These are phyloP conservation scores for Mimosa bimucronata DNA, from an alignment of 306 rosid genomes.

Conservation along the genomic window DNA sequence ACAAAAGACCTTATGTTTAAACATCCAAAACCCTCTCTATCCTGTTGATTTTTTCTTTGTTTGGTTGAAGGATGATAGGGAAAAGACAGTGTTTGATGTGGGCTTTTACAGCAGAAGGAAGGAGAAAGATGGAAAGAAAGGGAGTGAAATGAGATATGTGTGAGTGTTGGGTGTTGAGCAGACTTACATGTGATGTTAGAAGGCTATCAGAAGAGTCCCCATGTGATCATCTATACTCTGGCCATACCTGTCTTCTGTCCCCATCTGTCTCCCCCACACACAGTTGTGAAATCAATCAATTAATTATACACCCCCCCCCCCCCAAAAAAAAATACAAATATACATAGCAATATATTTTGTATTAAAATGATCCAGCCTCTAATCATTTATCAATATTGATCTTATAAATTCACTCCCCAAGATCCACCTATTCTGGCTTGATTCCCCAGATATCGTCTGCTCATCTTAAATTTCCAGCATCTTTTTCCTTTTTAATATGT, in stretches of 20 bases:
- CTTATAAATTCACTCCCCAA: conserved; percentile 16
- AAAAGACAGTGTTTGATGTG: neutral
- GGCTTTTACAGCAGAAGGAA: neutral
- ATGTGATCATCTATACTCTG: conserved; percentile 61
- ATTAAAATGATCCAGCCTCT: neutral
- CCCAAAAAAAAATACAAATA: too few species aligned
- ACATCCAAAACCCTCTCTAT: too few species aligned
- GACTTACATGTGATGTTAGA: conserved; percentile 45
- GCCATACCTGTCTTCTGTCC: conserved; percentile 37
- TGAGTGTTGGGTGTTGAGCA: conserved; percentile 36
- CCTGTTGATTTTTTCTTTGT: too few species aligned
- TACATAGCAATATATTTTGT: too few species aligned
- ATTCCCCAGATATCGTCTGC: conserved; percentile 3
- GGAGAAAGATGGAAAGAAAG: neutral
- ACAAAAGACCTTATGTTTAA: too few species aligned
- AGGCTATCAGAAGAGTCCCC: conserved; percentile 33
- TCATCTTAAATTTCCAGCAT: neutral
- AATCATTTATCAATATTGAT: conserved; percentile 4
- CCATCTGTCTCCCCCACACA: conserved; percentile 32
- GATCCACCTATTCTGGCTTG: conserved; percentile 33
- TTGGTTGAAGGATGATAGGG: neutral
- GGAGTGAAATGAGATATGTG: conserved; percentile 30
- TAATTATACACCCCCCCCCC: neutral
- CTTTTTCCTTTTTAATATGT: neutral
- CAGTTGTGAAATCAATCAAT: neutral